Conservation (phyloP, 2,329 filamentous ascomycete species). For the Cordyceps militaris region DNA sequence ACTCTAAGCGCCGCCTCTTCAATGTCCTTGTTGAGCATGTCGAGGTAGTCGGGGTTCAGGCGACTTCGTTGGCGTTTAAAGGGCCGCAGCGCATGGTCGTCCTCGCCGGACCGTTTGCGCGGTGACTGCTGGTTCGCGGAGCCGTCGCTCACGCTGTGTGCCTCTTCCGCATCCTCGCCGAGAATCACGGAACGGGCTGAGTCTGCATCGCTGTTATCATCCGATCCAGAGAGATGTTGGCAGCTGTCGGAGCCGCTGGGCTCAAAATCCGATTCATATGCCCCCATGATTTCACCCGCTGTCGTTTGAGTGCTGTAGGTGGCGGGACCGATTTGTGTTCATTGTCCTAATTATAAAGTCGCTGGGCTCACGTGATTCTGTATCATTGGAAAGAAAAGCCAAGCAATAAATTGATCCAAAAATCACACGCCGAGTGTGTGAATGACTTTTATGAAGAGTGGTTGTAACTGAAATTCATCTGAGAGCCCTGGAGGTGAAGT, state of each 20-base stretch:
- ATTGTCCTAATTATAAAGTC: neutral
- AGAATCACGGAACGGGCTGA: slow-evolving; percentile 13
- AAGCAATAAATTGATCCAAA: neutral
- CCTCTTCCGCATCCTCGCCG: slow-evolving; percentile 10
- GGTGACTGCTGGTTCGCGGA: slow-evolving; percentile 13
- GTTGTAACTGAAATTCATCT: neutral
- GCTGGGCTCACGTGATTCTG: neutral
- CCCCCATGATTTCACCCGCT: slow-evolving; percentile 8
- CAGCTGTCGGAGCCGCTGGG: neutral
- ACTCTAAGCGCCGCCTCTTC: slow-evolving; percentile 40
- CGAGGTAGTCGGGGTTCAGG: slow-evolving; percentile 41
- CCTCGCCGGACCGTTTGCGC: slow-evolving; percentile 26
- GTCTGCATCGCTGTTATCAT: slow-evolving; percentile 14
- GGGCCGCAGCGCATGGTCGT: slow-evolving; percentile 22
- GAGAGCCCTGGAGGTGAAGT: neutral
- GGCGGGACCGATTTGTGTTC: neutral
- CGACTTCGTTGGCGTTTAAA: slow-evolving; percentile 39
- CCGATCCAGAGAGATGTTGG: neutral
- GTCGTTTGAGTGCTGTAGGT: slow-evolving; percentile 7
- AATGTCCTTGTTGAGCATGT: slow-evolving; percentile 51
- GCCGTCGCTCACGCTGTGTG: slow-evolving; percentile 10
- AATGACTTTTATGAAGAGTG: neutral
- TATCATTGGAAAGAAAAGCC: neutral
- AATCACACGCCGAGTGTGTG: neutral
- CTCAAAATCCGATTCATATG: slow-evolving; percentile 7